Evolutionary conservation across 345 rosid species (phyloP).

Genomic region (Melaleuca quinquenervia): DNA sequence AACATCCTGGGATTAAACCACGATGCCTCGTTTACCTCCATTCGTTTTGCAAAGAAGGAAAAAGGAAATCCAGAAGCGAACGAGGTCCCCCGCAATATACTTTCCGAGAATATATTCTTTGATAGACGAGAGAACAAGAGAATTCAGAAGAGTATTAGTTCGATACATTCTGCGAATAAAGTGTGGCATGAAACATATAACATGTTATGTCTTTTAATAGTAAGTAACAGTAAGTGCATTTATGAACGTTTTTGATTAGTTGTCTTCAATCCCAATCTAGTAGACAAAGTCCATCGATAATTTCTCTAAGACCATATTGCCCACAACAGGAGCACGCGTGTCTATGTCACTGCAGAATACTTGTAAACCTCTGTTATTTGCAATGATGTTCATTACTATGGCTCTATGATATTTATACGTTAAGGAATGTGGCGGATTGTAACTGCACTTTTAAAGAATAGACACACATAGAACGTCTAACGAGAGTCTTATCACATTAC

Average conservation of each 20-base stretch:
- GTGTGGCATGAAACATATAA: too few species aligned
- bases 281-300: neutral
- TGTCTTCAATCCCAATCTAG: neutral
- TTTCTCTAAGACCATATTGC: neutral
- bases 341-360: neutral
- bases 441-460: neutral
- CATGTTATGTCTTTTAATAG: too few species aligned
- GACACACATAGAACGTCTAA: neutral
- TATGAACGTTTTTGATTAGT: too few species aligned
- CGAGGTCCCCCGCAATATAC: too few species aligned
- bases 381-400: neutral
- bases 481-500: too few species aligned
- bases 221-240: too few species aligned
- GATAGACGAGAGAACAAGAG: too few species aligned
- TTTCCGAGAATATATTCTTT: too few species aligned
- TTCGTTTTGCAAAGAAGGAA: too few species aligned
- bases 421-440: neutral
- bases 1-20: neutral
- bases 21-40: neutral
- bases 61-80: too few species aligned
- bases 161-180: too few species aligned
- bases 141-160: too few species aligned
- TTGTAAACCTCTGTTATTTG: neutral
- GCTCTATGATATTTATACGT: neutral
- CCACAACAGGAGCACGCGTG: neutral